phyloP scores from a whole-genome alignment of 2,329 filamentous ascomycete genomes.

The Fusarium metavorans region DNA sequence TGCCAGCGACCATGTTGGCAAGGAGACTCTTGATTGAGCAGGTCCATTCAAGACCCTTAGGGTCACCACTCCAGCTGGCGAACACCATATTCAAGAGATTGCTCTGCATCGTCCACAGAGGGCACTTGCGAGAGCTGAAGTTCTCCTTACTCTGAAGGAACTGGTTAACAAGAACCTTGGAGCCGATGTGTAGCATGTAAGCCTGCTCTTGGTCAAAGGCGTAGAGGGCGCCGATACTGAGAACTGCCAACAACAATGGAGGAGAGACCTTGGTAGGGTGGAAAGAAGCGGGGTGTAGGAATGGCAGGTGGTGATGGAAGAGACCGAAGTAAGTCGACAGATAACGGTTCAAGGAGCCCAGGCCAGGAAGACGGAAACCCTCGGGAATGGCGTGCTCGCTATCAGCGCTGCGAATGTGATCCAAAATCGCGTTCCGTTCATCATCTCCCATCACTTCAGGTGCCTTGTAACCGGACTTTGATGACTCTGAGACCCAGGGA shows the following conservation, averaged over 20 bases:
- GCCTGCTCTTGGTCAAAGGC: conserved; percentile 98
- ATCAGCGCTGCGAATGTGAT: conserved; percentile 86
- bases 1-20: conserved; percentile 98
- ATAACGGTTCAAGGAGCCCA: conserved; percentile 88
- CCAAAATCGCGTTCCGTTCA: conserved; percentile 85
- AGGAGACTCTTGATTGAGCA: conserved; percentile 98
- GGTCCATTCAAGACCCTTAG: conserved; percentile 97
- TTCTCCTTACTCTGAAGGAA: conserved; percentile 99
- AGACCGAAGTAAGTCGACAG: conserved; percentile 95
- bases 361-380: conserved; percentile 87
- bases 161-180: conserved; percentile 96
- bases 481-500: conserved; percentile 75
- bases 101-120: conserved; percentile 98
- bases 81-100: conserved; percentile 99
- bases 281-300: conserved; percentile 94
- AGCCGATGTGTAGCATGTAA: conserved; percentile 96
- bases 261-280: conserved; percentile 83
- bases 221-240: conserved; percentile 96
- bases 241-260: conserved; percentile 85
- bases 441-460: conserved; percentile 88
- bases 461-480: conserved; percentile 75
- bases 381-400: conserved; percentile 85
- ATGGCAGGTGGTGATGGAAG: conserved; percentile 96
- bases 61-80: conserved; percentile 98
- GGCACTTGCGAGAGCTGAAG: conserved; percentile 97